These are phyloP conservation scores for Geosmithia putterillii DNA, from an alignment of 2,329 filamentous ascomycete genomes.

Conservation along the genomic window DNA sequence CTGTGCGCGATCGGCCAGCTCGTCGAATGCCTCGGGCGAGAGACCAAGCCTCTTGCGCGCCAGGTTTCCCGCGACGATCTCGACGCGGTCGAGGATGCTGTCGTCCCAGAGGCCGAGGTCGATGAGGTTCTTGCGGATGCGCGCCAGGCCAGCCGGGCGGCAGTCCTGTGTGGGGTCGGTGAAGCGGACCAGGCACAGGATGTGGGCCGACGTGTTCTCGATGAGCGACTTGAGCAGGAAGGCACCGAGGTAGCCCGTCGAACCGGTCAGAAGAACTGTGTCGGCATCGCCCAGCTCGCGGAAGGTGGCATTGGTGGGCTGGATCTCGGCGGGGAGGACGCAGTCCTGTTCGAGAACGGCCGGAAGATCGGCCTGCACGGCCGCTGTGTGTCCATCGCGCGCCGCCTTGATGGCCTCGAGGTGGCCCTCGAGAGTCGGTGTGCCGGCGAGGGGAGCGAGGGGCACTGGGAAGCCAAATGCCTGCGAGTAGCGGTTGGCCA, in stretches of 20 bases:
- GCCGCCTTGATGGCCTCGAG: slow-evolving; percentile 58
- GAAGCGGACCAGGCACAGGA: slow-evolving; percentile 64
- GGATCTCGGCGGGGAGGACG: slow-evolving; percentile 57
- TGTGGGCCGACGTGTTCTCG: slow-evolving; percentile 53
- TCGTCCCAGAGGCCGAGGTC: slow-evolving; percentile 70
- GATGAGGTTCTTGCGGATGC: slow-evolving; percentile 64
- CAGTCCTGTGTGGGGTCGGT: slow-evolving; percentile 53
- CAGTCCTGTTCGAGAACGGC: slow-evolving; percentile 56
- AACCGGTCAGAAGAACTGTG: slow-evolving; percentile 61
- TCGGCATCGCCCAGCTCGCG: slow-evolving; percentile 51
- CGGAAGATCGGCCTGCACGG: slow-evolving; percentile 64
- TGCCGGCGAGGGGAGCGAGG: slow-evolving; percentile 57
- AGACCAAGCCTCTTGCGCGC: slow-evolving; percentile 58
- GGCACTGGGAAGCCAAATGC: slow-evolving; percentile 64
- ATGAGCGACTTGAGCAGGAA: slow-evolving; percentile 60
- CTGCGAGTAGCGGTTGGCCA: slow-evolving; percentile 57
- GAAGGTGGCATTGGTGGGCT: slow-evolving; percentile 38
- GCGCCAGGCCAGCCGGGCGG: slow-evolving; percentile 54
- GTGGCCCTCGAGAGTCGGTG: slow-evolving; percentile 61
- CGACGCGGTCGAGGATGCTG: slow-evolving; percentile 64
- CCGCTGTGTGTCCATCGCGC: slow-evolving; percentile 60
- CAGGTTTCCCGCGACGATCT: slow-evolving; percentile 63
- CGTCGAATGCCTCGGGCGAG: slow-evolving; percentile 49
- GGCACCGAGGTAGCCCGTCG: slow-evolving; percentile 64
- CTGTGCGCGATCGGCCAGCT: slow-evolving; percentile 51